These are phyloP conservation scores for Cladorrhinum sp. DNA, from an alignment of 2,329 filamentous ascomycete genomes.

Conservation along the genomic window DNA sequence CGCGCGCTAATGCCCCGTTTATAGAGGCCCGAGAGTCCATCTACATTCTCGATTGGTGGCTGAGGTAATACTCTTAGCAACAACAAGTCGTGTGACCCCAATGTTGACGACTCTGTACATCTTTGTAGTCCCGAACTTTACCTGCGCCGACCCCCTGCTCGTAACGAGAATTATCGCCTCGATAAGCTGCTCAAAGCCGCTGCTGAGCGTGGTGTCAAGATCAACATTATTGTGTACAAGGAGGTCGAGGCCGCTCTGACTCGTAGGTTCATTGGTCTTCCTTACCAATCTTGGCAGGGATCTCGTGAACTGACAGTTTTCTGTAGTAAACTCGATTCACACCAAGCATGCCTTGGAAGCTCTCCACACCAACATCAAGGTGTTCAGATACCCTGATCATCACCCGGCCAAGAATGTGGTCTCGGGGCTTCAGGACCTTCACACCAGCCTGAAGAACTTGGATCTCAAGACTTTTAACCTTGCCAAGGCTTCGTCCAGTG, in stretches of 20 bases:
- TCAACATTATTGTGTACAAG: constrained; percentile 90
- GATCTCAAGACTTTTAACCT: constrained; percentile 50
- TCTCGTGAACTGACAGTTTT: constrained; percentile 5
- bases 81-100: background rate
- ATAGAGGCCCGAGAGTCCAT: constrained; percentile 69
- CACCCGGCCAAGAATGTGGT: constrained; percentile 66
- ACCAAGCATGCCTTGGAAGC: constrained; percentile 76
- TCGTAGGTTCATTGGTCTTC: constrained; percentile 54
- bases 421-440: constrained; percentile 68
- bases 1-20: constrained; percentile 13
- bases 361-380: constrained; percentile 78
- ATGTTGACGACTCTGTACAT: background rate
- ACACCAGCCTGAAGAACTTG: constrained; percentile 53
- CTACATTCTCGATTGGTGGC: constrained; percentile 88
- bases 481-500: constrained; percentile 67
- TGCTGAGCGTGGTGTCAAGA: constrained; percentile 76
- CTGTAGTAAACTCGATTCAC: constrained; percentile 45
- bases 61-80: constrained; percentile 42
- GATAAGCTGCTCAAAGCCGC: constrained; percentile 80
- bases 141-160: constrained; percentile 74
- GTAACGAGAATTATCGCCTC: constrained; percentile 78
- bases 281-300: background rate
- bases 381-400: constrained; percentile 90
- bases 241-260: constrained; percentile 81
- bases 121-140: constrained; percentile 70